A percentile compares a stretch with the other conserved stretches of the same genome.
These are phyloP conservation scores for Nakazawaea peltata DNA, from an alignment of 805 yeast species.

Conservation along the genomic window DNA sequence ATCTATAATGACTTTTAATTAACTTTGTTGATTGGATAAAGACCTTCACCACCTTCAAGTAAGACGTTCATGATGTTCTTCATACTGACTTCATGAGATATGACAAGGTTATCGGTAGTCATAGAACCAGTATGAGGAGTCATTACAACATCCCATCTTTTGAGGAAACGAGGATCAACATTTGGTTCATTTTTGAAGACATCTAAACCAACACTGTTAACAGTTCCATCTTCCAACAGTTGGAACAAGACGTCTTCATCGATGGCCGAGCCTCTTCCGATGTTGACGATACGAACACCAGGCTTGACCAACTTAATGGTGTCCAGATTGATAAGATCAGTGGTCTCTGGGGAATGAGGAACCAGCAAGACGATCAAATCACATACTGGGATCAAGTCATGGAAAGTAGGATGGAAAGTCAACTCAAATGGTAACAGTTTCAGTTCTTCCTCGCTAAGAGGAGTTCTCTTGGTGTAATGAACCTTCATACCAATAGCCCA, in stretches of 20 bases:
- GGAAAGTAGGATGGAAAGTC: slow-evolving; percentile 27
- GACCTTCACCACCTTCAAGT: slow-evolving; percentile 22
- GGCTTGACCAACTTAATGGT: slow-evolving; percentile 29
- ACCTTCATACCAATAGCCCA: slow-evolving; percentile 49
- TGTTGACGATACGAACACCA: slow-evolving; percentile 43
- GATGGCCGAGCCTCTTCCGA: slow-evolving; percentile 51
- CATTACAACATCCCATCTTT: slow-evolving; percentile 35
- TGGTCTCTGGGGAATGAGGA: slow-evolving; percentile 48
- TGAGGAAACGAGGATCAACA: slow-evolving; percentile 19
- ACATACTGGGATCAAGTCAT: slow-evolving; percentile 27
- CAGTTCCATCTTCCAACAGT: slow-evolving; percentile 34
- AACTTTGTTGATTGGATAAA: slow-evolving; percentile 18
- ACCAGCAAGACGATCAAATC: slow-evolving; percentile 49
- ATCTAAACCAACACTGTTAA: slow-evolving; percentile 52
- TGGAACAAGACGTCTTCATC: slow-evolving; percentile 43
- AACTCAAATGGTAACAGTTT: slow-evolving; percentile 24
- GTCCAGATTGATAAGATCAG: slow-evolving; percentile 35
- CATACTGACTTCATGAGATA: slow-evolving; percentile 35
- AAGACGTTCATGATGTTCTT: slow-evolving; percentile 32
- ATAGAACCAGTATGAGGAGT: slow-evolving; percentile 63
- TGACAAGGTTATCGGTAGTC: slow-evolving; percentile 36
- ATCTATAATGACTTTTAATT: not conserved
- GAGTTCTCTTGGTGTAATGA: slow-evolving; percentile 43
- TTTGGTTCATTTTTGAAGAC: slow-evolving; percentile 52
- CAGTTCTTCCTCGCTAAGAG: slow-evolving; percentile 19